Base-by-base conservation (phyloP, 805 yeast species). In the Monosporozyma servazzii region DNA sequence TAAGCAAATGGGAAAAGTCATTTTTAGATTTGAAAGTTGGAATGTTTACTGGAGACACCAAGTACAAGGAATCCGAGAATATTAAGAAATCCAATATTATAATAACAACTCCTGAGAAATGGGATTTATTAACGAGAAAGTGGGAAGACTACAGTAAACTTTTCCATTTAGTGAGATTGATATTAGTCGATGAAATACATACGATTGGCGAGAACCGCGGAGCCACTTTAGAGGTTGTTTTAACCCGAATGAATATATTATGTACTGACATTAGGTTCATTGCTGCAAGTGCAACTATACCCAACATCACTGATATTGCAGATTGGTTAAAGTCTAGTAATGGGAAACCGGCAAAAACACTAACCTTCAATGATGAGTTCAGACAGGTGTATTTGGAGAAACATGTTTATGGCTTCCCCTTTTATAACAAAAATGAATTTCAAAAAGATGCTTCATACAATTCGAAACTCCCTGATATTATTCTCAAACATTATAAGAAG, bases 31-130 rank as follows among this genome's bases (percentile, higher is more conserved):
- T 78, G 11, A 60, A 70, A 5, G 79, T 78, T 6, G 80, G 80
- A 0, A 67, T 76, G 44, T 62, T 81, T 41, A 80, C 85, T 0
- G 74, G 84, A 51, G 85, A 80, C 54, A 77, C 82, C 10, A 66
- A 73, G 9, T 66, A 64, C 20, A 51, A 67, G 3, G 79, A 77
- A 42, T 65, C 75, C 5, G 80, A 74, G 11, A 68, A 63, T 40
- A 78, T 75, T 3, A 71, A 71, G 59, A 71, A 65, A n/a, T 72
- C 80, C 1, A 75, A 76, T 51, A 69, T 80, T 4, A 77, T 80
- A 9, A 73, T 80, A 8, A 74, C 82, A 1, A 80, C 84, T 1
- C 84, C 84, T 3, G 84, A 80, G 59, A 80, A 80, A 59, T 79
- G 82, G 82, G 84, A 80, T 57, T 65, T 75, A 44, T 64, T 79